These are phyloP conservation scores for Aphanomyces stellatus DNA, from an alignment of 352 stramenopile species.

Conservation along the genomic window DNA sequence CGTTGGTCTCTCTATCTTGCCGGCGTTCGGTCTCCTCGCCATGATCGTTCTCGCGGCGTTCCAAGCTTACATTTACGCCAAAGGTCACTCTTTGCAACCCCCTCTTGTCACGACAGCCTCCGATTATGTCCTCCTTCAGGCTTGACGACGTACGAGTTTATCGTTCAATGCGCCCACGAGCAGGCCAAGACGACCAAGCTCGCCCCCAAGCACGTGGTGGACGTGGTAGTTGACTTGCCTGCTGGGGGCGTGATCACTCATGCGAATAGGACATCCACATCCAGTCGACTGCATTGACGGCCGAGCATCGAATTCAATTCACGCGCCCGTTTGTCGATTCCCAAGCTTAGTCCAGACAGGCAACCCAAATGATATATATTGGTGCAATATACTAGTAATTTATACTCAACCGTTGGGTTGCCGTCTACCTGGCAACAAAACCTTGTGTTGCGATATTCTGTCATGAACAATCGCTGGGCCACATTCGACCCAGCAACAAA, in stretches of 20 bases:
- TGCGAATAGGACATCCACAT: not conserved
- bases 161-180: not conserved
- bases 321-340: too few relatives aligned
- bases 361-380: too few relatives aligned
- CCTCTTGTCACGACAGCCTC: not conserved
- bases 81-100: not conserved
- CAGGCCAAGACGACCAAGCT: not conserved
- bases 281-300: not conserved
- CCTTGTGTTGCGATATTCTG: too few relatives aligned
- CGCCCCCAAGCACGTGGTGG: too few relatives aligned
- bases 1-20: slow-evolving; percentile 27
- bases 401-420: too few relatives aligned
- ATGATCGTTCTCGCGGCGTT: slow-evolving; percentile 51
- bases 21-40: slow-evolving; percentile 45
- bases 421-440: too few relatives aligned
- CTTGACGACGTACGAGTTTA: slow-evolving; percentile 18
- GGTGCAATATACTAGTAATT: too few relatives aligned
- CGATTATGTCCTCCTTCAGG: not conserved
- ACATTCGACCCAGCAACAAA: too few relatives aligned
- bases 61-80: slow-evolving; percentile 43
- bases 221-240: not conserved
- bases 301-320: not conserved
- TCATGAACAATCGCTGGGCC: too few relatives aligned
- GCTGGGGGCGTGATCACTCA: not conserved
- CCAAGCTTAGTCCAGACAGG: too few relatives aligned